Conservation (phyloP, 2,329 filamentous ascomycete species). For the Aspergillus costaricaensis region DNA sequence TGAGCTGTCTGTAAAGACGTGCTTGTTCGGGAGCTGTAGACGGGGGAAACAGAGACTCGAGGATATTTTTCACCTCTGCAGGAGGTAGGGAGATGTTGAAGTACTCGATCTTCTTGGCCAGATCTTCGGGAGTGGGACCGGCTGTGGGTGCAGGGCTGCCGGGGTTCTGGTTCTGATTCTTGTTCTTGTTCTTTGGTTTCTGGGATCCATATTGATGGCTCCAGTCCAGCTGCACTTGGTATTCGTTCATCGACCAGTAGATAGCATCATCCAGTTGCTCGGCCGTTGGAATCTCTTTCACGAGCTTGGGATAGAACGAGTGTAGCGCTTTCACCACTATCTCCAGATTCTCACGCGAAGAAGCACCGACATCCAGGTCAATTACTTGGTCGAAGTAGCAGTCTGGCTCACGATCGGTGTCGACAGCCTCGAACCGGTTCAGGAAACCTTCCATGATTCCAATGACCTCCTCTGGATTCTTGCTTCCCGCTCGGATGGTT, state of each 20-base stretch:
- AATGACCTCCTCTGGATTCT: constrained; percentile 71
- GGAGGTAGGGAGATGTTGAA: constrained; percentile 61
- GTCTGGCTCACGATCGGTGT: constrained; percentile 70
- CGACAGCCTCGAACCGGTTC: constrained; percentile 76
- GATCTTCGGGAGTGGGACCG: constrained; percentile 32
- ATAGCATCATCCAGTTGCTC: constrained; percentile 81
- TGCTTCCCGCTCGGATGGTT: constrained; percentile 84
- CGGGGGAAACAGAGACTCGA: constrained; percentile 69
- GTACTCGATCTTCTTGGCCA: constrained; percentile 64
- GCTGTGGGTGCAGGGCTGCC: constrained; percentile 21
- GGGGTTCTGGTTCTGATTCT: constrained; percentile 25
- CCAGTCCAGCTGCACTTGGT: constrained; percentile 76
- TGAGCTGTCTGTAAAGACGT: constrained; percentile 75
- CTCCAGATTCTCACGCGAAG: constrained; percentile 86
- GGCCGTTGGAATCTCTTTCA: constrained; percentile 65
- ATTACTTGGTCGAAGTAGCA: constrained; percentile 81
- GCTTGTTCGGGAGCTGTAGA: constrained; percentile 55
- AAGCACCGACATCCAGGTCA: constrained; percentile 73
- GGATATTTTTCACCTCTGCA: constrained; percentile 55
- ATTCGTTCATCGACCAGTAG: constrained; percentile 70
- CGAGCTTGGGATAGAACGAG: constrained; percentile 73
- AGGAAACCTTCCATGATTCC: constrained; percentile 96
- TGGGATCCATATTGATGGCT: constrained; percentile 48
- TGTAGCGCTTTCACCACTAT: constrained; percentile 72
- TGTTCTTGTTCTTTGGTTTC: constrained; percentile 37